Conservation (phyloP, 805 yeast genomes). For the Priceomyces fermenticarens region DNA sequence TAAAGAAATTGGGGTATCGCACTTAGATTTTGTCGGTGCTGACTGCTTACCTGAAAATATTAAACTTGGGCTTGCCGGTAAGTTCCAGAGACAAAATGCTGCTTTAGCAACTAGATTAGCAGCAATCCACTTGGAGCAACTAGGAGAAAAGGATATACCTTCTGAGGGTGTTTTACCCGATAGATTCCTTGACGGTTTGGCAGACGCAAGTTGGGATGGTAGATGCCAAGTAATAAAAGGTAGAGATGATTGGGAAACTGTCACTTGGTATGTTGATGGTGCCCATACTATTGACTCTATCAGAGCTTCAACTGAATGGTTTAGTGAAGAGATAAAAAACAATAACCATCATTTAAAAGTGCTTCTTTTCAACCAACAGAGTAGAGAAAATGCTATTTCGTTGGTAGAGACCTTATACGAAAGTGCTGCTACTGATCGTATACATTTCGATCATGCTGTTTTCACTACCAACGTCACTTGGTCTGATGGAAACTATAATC, state of each 20-base stretch:
- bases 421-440: conserved; percentile 31
- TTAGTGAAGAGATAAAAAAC: conserved; percentile 24
- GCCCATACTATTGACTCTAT: conserved; percentile 94
- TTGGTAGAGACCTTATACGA: conserved; percentile 55
- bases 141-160: conserved; percentile 36
- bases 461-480: conserved; percentile 93
- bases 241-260: conserved; percentile 32
- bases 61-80: conserved; percentile 74
- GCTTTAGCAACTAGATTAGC: conserved; percentile 79
- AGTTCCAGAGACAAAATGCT: conserved; percentile 82
- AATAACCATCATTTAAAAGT: conserved; percentile 30
- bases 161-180: conserved; percentile 40
- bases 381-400: conserved; percentile 70
- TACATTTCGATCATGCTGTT: conserved; percentile 68
- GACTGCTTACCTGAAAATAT: conserved; percentile 31
- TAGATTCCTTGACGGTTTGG: conserved; percentile 57
- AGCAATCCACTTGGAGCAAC: conserved; percentile 50
- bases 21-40: conserved; percentile 50
- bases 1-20: conserved; percentile 47
- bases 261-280: conserved; percentile 90
- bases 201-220: conserved; percentile 85
- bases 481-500: conserved; percentile 74
- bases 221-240: conserved; percentile 74
- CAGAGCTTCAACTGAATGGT: conserved; percentile 82
- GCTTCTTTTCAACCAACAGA: conserved; percentile 89